phyloP scores from a whole-genome alignment of 345 rosid genomes.

The Citrus sp. region DNA sequence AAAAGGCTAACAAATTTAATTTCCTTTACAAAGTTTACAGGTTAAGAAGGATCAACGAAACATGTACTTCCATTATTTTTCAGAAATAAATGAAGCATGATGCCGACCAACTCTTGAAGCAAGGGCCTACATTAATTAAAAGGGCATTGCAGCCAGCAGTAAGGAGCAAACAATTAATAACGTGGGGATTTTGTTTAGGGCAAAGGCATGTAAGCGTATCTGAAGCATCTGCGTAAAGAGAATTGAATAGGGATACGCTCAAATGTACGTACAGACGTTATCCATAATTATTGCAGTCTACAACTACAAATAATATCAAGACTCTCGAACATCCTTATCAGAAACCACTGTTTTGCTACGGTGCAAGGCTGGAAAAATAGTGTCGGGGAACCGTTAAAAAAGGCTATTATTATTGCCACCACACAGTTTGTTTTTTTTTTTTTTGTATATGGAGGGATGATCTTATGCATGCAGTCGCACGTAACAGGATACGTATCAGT shows the following conservation, averaged over 20 bases:
- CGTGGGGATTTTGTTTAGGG: neutral
- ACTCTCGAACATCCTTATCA: neutral
- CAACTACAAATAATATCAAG: too few relatives aligned
- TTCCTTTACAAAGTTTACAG: too few relatives aligned
- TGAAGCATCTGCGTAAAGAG: constrained; percentile 7
- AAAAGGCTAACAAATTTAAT: too few relatives aligned
- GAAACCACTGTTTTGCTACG: neutral
- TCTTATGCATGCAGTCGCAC: too few relatives aligned
- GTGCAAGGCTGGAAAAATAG: neutral
- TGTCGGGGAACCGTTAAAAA: constrained; percentile 1
- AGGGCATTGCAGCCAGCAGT: neutral
- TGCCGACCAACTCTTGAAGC: neutral
- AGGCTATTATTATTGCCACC: neutral
- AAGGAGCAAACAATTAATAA: neutral
- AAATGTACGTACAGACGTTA: constrained; percentile 8
- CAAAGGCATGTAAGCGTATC: neutral
- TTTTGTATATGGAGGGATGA: too few relatives aligned
- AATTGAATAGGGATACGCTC: constrained; percentile 21
- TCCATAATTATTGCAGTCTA: neutral
- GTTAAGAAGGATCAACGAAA: neutral
- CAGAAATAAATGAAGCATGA: neutral
- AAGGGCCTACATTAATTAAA: too few relatives aligned
- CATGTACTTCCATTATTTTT: neutral
- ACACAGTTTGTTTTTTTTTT: too few relatives aligned
- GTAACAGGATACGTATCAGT: too few relatives aligned